These are phyloP conservation scores for Penicillium psychrofluorescens DNA, from an alignment of 495 filamentous ascomycete species.

Conservation along the genomic window DNA sequence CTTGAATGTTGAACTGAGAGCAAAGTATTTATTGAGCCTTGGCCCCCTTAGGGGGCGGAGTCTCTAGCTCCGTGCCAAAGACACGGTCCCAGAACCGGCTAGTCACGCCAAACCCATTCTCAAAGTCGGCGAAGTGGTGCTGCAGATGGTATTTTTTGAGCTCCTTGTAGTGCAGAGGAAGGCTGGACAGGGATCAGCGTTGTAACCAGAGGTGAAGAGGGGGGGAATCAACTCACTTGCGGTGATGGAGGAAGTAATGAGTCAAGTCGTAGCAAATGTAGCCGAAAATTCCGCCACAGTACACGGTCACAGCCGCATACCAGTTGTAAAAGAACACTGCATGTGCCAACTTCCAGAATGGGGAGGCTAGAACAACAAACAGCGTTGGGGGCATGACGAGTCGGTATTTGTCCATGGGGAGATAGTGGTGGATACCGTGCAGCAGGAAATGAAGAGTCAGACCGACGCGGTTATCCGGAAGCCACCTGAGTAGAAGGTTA, in stretches of 20 bases:
- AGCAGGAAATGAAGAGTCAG: constrained; percentile 89
- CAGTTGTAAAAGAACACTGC: constrained; percentile 78
- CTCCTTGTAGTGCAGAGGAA: constrained; percentile 77
- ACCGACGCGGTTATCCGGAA: constrained; percentile 87
- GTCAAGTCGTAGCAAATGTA: constrained; percentile 96
- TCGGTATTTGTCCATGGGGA: constrained; percentile 95
- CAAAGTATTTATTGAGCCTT: constrained; percentile 47
- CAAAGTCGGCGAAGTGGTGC: constrained; percentile 94
- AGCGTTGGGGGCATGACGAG: constrained; percentile 96
- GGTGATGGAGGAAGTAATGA: constrained; percentile 99
- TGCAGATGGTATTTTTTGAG: constrained; percentile 96
- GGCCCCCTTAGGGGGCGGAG: constrained; percentile 31
- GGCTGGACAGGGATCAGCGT: constrained; percentile 31
- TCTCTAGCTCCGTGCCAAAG: constrained; percentile 77
- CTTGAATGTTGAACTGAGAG: not conserved
- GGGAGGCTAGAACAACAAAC: constrained; percentile 74
- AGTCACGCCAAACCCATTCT: constrained; percentile 98
- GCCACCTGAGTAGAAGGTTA: constrained; percentile 45
- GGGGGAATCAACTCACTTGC: constrained; percentile 51
- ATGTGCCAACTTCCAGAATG: constrained; percentile 93
- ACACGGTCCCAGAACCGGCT: constrained; percentile 92
- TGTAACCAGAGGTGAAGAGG: not conserved
- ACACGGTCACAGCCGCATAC: constrained; percentile 68
- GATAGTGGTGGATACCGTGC: constrained; percentile 95
- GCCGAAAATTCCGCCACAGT: constrained; percentile 87